These are phyloP conservation scores for Sequoia sempervirens DNA, from an alignment of 75 land plant genomes.

Conservation along the genomic window DNA sequence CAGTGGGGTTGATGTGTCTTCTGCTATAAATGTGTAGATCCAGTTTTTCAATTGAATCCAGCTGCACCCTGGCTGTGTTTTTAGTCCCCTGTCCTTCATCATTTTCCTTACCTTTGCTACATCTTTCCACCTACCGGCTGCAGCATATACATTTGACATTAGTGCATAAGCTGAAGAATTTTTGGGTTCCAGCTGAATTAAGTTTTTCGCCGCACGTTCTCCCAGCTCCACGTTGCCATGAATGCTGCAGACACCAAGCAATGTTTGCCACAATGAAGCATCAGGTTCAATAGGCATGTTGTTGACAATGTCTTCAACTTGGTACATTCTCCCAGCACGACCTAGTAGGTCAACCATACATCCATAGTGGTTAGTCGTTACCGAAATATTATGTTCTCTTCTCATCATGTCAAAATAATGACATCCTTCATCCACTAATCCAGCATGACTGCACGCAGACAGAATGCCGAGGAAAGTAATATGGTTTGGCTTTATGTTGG, in stretches of 20 bases:
- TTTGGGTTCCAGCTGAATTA: slow-evolving; percentile 13
- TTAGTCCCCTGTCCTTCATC: slow-evolving; percentile 12
- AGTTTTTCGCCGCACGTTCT: not conserved
- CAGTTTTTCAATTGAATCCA: slow-evolving; percentile 20
- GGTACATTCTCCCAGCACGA: slow-evolving; percentile 16
- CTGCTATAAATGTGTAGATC: slow-evolving; percentile 14
- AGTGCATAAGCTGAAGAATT: slow-evolving; percentile 14
- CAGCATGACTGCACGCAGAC: slow-evolving; percentile 28
- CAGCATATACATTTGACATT: slow-evolving; percentile 21
- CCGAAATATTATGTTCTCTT: not conserved
- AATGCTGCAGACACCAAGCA: slow-evolving; percentile 23
- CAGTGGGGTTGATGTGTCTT: slow-evolving; percentile 8
- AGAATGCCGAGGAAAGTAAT: slow-evolving; percentile 14
- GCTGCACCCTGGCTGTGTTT: slow-evolving; percentile 15
- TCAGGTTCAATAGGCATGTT: slow-evolving; percentile 22
- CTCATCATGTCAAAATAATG: slow-evolving; percentile 12
- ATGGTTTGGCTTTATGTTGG: slow-evolving; percentile 10
- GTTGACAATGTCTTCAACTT: slow-evolving; percentile 7
- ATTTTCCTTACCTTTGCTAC: slow-evolving; percentile 11
- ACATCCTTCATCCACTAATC: slow-evolving; percentile 23
- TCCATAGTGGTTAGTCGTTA: slow-evolving; percentile 11
- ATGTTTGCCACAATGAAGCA: slow-evolving; percentile 19
- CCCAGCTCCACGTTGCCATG: slow-evolving; percentile 12
- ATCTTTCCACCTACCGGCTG: slow-evolving; percentile 23
- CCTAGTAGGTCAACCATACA: slow-evolving; percentile 32